Evolutionary conservation across 2,329 filamentous ascomycete genomes (phyloP).

Genomic region (Cercospora sp.): DNA sequence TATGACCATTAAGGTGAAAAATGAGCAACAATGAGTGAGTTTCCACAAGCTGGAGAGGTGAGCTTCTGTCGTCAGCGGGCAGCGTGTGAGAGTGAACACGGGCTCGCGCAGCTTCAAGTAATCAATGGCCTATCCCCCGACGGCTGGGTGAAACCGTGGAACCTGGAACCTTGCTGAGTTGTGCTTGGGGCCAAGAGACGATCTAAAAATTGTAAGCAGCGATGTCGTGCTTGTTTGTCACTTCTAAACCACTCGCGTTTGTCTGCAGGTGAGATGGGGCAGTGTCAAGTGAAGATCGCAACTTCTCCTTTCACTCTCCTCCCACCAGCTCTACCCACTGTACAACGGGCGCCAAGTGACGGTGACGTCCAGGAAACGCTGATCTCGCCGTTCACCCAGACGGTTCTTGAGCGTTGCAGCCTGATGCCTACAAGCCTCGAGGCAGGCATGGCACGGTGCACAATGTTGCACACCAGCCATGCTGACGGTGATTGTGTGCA

Average conservation of each 20-base stretch:
- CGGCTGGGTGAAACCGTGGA: neutral
- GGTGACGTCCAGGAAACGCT: neutral
- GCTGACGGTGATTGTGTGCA: neutral
- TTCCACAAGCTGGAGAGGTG: constrained; percentile 14
- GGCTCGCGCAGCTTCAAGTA: neutral
- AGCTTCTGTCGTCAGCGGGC: neutral
- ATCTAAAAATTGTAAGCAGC: neutral
- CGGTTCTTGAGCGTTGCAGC: neutral
- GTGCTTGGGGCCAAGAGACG: neutral
- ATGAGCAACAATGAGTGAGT: constrained; percentile 29
- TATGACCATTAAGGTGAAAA: constrained; percentile 26
- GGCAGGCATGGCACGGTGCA: neutral
- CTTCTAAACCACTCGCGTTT: neutral
- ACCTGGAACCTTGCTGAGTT: neutral
- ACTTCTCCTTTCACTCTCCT: neutral
- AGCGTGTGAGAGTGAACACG: neutral
- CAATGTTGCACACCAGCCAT: neutral
- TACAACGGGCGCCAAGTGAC: neutral
- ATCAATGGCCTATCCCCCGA: neutral
- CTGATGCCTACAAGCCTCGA: neutral
- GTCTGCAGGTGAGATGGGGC: neutral
- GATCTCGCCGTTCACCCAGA: neutral
- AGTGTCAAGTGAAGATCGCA: neutral
- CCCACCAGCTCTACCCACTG: neutral
- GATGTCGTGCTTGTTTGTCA: neutral